Conservation (phyloP, 2,329 filamentous ascomycete species). For the Cladorrhinum sp. region DNA sequence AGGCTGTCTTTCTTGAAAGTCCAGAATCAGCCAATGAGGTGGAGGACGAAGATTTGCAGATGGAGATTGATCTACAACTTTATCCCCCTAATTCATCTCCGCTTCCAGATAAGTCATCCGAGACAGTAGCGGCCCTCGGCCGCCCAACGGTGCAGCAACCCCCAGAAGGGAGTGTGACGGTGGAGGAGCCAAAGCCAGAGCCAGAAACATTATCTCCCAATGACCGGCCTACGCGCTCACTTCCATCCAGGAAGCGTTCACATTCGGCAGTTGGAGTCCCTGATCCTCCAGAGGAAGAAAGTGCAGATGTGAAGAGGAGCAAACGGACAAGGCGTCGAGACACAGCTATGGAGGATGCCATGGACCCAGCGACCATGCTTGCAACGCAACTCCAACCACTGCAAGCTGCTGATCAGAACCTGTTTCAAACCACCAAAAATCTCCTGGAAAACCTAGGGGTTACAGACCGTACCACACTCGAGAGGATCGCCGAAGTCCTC, state of each 20-base stretch:
- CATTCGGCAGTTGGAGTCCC: conserved; percentile 59
- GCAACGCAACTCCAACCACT: conserved; percentile 55
- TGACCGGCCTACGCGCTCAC: conserved; percentile 30
- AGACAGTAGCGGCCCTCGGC: conserved; percentile 8
- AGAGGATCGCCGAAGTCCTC: conserved; percentile 47
- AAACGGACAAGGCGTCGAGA: conserved; percentile 64
- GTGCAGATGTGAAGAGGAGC: conserved; percentile 57
- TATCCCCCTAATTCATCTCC: conserved; percentile 18
- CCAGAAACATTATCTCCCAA: conserved; percentile 2
- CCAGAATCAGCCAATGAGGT: conserved; percentile 30
- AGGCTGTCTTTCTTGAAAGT: conserved; percentile 35
- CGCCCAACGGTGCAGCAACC: conserved; percentile 8
- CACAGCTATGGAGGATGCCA: conserved; percentile 50
- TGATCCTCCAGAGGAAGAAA: conserved; percentile 56
- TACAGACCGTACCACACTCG: conserved; percentile 46
- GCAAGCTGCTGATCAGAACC: conserved; percentile 53
- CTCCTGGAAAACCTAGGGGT: conserved; percentile 55
- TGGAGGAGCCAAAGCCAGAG: conserved; percentile 12
- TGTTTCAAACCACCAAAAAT: conserved; percentile 55
- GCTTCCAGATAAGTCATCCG: not conserved
- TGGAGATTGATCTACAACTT: conserved; percentile 38
- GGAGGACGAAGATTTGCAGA: conserved; percentile 38
- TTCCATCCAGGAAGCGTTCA: conserved; percentile 56
- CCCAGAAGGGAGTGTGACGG: conserved; percentile 1
- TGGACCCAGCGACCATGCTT: conserved; percentile 51